phyloP scores from a whole-genome alignment of 1,284 basidiomycete genomes.

The Cutaneotrichosporon cavernicola region DNA sequence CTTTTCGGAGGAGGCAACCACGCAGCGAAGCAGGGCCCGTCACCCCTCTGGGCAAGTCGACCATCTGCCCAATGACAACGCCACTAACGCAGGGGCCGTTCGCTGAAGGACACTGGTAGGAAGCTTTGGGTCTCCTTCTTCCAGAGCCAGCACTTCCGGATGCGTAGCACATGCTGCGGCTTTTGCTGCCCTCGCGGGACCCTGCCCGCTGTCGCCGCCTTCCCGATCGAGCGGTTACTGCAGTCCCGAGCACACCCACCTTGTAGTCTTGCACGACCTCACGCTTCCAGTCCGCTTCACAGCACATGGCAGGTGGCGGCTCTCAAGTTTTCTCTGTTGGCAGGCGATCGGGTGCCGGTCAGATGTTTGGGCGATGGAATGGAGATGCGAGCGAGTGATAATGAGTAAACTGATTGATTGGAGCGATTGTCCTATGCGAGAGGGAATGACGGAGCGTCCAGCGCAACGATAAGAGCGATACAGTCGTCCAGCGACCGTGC shows the following conservation, averaged over 20 bases:
- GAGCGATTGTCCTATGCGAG: neutral
- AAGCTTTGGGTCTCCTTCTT: neutral
- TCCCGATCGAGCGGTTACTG: neutral
- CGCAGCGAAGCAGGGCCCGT: neutral
- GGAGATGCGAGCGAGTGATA: neutral
- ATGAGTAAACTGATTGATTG: neutral
- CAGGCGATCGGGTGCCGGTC: neutral
- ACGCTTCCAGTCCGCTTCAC: slow-evolving; percentile 81
- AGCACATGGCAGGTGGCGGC: slow-evolving; percentile 29
- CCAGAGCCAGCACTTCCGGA: neutral
- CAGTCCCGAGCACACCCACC: slow-evolving; percentile 55
- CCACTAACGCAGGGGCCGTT: neutral
- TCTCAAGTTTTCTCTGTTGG: neutral
- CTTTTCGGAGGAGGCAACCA: slow-evolving; percentile 12
- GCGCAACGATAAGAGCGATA: too few species aligned
- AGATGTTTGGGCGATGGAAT: neutral
- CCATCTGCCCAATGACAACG: neutral
- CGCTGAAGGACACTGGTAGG: neutral
- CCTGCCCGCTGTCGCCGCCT: neutral
- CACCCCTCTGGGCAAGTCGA: neutral
- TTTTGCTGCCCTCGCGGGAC: too few species aligned
- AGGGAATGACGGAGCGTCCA: too few species aligned
- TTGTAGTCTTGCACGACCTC: slow-evolving; percentile 98
- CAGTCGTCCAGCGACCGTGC: slow-evolving; percentile 6
- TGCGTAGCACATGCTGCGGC: neutral